These are phyloP conservation scores for Lavandula angustifolia DNA, from an alignment of 257 asterid genomes.

Conservation along the genomic window DNA sequence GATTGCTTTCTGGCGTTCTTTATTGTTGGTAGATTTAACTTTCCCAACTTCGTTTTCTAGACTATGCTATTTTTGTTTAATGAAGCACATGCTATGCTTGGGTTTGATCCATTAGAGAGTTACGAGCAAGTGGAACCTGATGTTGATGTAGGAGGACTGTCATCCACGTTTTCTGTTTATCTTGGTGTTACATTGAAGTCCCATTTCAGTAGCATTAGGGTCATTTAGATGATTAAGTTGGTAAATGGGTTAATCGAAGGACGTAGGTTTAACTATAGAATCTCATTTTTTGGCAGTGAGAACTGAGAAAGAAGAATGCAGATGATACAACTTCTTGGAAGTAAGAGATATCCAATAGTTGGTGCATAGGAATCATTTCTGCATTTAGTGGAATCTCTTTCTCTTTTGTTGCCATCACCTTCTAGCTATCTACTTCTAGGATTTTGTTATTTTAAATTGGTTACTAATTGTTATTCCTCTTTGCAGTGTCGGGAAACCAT, in stretches of 20 bases:
- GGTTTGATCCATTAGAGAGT: background rate
- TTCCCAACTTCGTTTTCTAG: background rate
- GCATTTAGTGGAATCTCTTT: background rate
- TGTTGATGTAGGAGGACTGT: background rate
- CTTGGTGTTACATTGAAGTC: background rate
- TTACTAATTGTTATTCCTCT: background rate
- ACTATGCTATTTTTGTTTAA: constrained; percentile 1
- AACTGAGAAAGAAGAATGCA: background rate
- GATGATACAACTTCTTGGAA: background rate
- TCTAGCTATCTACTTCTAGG: background rate
- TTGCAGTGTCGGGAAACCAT: background rate
- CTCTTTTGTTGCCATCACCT: constrained; percentile 6
- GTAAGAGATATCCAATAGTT: background rate
- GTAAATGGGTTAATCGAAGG: constrained; percentile 17
- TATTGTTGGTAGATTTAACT: background rate
- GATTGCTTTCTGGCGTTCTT: background rate
- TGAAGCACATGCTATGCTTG: background rate
- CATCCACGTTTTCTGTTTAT: background rate
- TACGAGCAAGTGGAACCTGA: background rate
- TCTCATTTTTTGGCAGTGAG: background rate
- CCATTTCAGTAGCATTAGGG: background rate
- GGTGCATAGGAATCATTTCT: background rate
- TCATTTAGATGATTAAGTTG: constrained; percentile 6
- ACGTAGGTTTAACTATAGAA: constrained; percentile 10
- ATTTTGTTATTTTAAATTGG: background rate